phyloP scores from a whole-genome alignment of 179 eudicot species.

The Patellifolia procumbens region DNA sequence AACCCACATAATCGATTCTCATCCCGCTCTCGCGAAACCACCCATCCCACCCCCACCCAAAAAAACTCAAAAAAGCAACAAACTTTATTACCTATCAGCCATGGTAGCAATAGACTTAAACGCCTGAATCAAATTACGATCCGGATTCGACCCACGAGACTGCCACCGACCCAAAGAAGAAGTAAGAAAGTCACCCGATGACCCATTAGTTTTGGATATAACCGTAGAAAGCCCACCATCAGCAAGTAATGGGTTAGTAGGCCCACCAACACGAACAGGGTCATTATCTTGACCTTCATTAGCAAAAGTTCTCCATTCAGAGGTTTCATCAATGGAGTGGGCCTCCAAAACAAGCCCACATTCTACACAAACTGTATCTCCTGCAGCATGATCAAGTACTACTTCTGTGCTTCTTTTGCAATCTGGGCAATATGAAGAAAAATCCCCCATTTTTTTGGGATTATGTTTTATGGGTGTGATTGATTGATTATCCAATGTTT shows the following conservation, averaged over 20 bases:
- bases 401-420: slow-evolving; percentile 78
- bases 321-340: slow-evolving; percentile 80
- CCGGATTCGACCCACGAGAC: slow-evolving; percentile 71
- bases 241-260: slow-evolving; percentile 60
- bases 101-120: slow-evolving; percentile 78
- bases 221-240: slow-evolving; percentile 75
- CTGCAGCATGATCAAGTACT: slow-evolving; percentile 75
- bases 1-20: neutral
- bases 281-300: slow-evolving; percentile 77
- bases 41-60: neutral
- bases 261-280: slow-evolving; percentile 88
- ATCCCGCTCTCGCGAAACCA: no score
- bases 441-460: slow-evolving; percentile 48
- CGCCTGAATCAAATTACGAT: slow-evolving; percentile 65
- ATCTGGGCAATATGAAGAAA: slow-evolving; percentile 58
- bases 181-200: slow-evolving; percentile 58
- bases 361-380: slow-evolving; percentile 81
- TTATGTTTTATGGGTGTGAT: no score
- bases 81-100: slow-evolving; percentile 61
- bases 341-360: slow-evolving; percentile 85
- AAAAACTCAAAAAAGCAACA: neutral
- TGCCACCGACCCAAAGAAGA: slow-evolving; percentile 80
- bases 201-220: slow-evolving; percentile 71
- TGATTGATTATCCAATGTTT: neutral
- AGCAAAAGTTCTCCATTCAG: slow-evolving; percentile 84